Evolutionary conservation across 257 asterid genomes (phyloP), one percentile per base, ranked within the genome.

Genomic region (Fraxinus pennsylvanica): DNA sequence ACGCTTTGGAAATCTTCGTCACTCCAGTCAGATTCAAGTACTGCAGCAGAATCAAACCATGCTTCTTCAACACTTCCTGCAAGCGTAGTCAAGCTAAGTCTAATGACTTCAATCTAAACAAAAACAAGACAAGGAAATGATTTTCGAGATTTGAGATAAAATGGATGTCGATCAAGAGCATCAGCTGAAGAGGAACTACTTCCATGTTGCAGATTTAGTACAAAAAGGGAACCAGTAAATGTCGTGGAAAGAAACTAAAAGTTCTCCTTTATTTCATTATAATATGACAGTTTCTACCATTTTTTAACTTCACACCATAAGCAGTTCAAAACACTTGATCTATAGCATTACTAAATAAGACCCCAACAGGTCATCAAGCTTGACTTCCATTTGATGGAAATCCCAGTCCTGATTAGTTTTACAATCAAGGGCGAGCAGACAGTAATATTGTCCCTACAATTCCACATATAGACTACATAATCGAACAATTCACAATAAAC

Each of bases 1-100:
- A 91, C 87, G 68, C 97, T 93, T 71, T 88, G 97, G 82, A 89
- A 96, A 83, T 96, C 99, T 57, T 96, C 99, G 27, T 96, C 99
- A 25, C 98, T 93, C 83, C 92, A 89, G 70, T 96, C 99, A 1
- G 95, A 91, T 57, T 96, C 98, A 25, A 96, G 92, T 45, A 82
- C 79, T 71, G 86, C 88, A 74, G 92, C 88, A 78, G 98, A 88
- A 82, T 96, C 98, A 21, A 83, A 93, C 98, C 99, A 93, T 4
- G 96, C 89, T 87, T 93, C 99, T 72, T 96, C 97, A 27, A 54
- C 82, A 52, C 86, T 88, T 73, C 97, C 99, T 93, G 87, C 19
- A 21, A 75, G 45, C 45, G 10, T 35, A 25, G 10, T 19, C 12
- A 17, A 19, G 32, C 17, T 8, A 22, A 10, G 9, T 61, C 12